Percentiles rank a stretch among this genome's conserved stretches.
phyloP scores from a whole-genome alignment of 1,139 yeast species.

The Blastobotrys capitulatus region DNA sequence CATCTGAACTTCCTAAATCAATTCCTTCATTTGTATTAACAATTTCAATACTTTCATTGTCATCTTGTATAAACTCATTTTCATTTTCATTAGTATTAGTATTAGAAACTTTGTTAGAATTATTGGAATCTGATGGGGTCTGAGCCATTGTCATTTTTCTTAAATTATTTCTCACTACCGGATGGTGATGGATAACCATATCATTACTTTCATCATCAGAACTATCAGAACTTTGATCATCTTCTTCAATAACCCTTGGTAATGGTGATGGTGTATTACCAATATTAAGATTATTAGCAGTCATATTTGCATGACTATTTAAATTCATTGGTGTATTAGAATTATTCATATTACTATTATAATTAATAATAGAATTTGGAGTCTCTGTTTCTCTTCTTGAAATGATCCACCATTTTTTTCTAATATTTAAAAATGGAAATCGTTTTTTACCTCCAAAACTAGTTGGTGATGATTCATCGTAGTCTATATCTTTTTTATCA shows the following conservation, averaged over 20 bases:
- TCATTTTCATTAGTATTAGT: conserved; percentile 6
- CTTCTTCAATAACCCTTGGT: background rate
- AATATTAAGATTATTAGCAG: background rate
- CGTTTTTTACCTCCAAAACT: background rate
- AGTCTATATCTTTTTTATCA: background rate
- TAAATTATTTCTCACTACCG: conserved; percentile 3
- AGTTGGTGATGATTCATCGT: background rate
- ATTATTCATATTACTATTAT: background rate
- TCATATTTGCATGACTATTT: too few species aligned
- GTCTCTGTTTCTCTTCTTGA: background rate
- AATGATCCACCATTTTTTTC: background rate
- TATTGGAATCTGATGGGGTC: background rate
- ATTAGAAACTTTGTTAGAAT: too few species aligned
- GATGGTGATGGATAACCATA: conserved; percentile 6
- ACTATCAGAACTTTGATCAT: background rate
- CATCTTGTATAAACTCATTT: conserved; percentile 12
- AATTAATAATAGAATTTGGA: background rate
- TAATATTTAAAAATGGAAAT: background rate
- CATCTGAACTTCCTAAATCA: background rate
- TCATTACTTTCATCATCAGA: background rate
- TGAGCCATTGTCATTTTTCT: conserved; percentile 3
- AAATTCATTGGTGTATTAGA: too few species aligned
- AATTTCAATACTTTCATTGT: conserved; percentile 5
- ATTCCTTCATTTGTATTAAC: background rate
- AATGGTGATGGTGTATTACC: background rate